Conservation (phyloP, 2,329 filamentous ascomycete genomes). For the Ophiocordyceps camponoti-floridani region DNA sequence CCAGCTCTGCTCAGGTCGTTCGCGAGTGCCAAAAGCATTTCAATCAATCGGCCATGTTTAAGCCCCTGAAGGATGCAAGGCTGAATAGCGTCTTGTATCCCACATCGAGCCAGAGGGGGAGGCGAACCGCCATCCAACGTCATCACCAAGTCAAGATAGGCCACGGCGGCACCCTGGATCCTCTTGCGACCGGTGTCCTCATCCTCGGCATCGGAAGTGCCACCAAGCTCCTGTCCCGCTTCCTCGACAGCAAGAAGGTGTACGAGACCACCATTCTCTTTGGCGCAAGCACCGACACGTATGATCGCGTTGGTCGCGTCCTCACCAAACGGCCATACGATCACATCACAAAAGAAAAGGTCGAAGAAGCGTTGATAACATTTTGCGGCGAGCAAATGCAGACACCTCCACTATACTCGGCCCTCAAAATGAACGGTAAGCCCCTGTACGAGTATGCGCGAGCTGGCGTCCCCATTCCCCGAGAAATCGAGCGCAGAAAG, state of each 20-base stretch:
- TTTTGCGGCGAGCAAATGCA: slow-evolving; percentile 80
- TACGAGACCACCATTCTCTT: slow-evolving; percentile 87
- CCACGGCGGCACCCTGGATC: slow-evolving; percentile 89
- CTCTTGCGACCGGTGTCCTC: slow-evolving; percentile 80
- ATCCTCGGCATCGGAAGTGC: slow-evolving; percentile 76
- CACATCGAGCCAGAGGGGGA: slow-evolving; percentile 37
- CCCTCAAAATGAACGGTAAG: slow-evolving; percentile 84
- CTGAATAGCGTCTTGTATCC: slow-evolving; percentile 36
- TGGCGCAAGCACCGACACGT: slow-evolving; percentile 81
- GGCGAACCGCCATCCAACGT: slow-evolving; percentile 33
- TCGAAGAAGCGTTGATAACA: slow-evolving; percentile 55
- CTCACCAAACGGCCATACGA: slow-evolving; percentile 58
- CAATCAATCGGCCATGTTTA: slow-evolving; percentile 64
- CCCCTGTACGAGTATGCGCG: slow-evolving; percentile 91
- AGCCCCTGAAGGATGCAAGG: slow-evolving; percentile 54
- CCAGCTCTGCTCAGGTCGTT: slow-evolving; percentile 80
- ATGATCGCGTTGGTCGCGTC: slow-evolving; percentile 74
- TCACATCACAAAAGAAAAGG: slow-evolving; percentile 61
- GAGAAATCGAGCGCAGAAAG: slow-evolving; percentile 64
- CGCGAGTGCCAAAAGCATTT: slow-evolving; percentile 75
- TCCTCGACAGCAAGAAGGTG: slow-evolving; percentile 77
- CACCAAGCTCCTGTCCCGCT: slow-evolving; percentile 65
- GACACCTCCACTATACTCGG: slow-evolving; percentile 82
- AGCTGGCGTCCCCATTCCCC: slow-evolving; percentile 70
- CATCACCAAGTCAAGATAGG: slow-evolving; percentile 72